These are phyloP conservation scores for Kwoniella bestiolae DNA, from an alignment of 768 basidiomycete species.

Conservation along the genomic window DNA sequence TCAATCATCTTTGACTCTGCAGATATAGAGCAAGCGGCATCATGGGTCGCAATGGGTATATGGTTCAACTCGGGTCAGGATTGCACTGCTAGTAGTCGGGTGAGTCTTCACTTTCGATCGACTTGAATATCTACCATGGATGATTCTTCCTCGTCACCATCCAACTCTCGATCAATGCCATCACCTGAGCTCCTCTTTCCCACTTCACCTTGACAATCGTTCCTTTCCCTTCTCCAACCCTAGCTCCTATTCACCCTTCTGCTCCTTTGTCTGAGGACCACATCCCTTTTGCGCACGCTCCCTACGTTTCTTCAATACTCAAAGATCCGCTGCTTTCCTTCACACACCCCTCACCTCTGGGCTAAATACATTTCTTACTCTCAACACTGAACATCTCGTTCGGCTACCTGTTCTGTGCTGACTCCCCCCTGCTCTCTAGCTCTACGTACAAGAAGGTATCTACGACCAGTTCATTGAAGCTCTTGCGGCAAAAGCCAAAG, in stretches of 20 bases:
- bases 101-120: too few relatives aligned
- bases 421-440: background rate
- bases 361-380: background rate
- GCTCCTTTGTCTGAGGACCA: too few relatives aligned
- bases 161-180: too few relatives aligned
- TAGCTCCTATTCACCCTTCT: background rate
- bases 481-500: constrained; percentile 43
- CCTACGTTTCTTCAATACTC: too few relatives aligned
- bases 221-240: background rate
- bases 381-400: too few relatives aligned
- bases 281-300: too few relatives aligned
- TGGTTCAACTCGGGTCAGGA: constrained; percentile 82
- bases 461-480: constrained; percentile 74
- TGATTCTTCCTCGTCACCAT: too few relatives aligned
- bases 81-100: constrained; percentile 77
- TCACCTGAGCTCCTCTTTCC: background rate
- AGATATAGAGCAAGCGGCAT: constrained; percentile 78
- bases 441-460: constrained; percentile 69
- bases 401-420: background rate
- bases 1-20: constrained; percentile 79
- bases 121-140: background rate
- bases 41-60: constrained; percentile 73
- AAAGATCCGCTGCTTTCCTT: too few relatives aligned
- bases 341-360: background rate
- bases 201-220: background rate